These are phyloP conservation scores for Pleurotus giganteus DNA, from an alignment of 768 basidiomycete genomes.

Conservation along the genomic window DNA sequence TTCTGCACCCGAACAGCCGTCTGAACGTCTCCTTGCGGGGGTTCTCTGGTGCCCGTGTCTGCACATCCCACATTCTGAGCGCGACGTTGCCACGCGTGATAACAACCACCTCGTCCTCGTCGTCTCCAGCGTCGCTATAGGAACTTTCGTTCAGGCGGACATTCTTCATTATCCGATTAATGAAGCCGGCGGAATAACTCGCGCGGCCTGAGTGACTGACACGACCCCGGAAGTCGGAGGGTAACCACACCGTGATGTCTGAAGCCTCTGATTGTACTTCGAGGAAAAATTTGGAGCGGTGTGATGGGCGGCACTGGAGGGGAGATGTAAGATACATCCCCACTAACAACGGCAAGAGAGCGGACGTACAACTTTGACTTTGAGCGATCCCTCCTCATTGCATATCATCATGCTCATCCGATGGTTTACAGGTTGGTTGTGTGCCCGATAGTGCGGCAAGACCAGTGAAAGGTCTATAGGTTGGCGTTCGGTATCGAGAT, in stretches of 20 bases:
- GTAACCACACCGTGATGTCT: conserved; percentile 73
- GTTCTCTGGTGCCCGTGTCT: conserved; percentile 62
- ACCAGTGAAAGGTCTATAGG: conserved; percentile 65
- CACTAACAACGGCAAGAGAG: conserved; percentile 16
- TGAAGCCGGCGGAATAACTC: conserved; percentile 68
- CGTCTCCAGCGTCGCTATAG: conserved; percentile 27
- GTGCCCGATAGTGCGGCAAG: conserved; percentile 78
- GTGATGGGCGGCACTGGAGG: conserved; percentile 53
- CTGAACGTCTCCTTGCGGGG: conserved; percentile 59
- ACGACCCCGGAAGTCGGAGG: conserved; percentile 74
- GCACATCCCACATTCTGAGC: conserved; percentile 81
- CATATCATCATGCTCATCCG: conserved; percentile 69
- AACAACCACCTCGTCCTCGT: conserved; percentile 64
- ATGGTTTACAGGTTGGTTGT: conserved; percentile 67
- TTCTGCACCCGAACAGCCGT: conserved; percentile 63
- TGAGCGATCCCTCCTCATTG: conserved; percentile 50
- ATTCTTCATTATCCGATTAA: conserved; percentile 62
- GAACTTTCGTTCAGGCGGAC: conserved; percentile 43
- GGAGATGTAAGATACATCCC: conserved; percentile 11
- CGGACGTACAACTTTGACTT: conserved; percentile 68
- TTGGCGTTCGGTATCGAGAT: conserved; percentile 48
- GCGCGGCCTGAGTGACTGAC: conserved; percentile 55
- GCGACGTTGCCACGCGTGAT: conserved; percentile 58
- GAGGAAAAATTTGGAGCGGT: conserved; percentile 57
- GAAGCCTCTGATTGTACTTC: conserved; percentile 65